Base-by-base conservation (phyloP, 192 early-diverging fungal species). In the Coemansia sp. region DNA sequence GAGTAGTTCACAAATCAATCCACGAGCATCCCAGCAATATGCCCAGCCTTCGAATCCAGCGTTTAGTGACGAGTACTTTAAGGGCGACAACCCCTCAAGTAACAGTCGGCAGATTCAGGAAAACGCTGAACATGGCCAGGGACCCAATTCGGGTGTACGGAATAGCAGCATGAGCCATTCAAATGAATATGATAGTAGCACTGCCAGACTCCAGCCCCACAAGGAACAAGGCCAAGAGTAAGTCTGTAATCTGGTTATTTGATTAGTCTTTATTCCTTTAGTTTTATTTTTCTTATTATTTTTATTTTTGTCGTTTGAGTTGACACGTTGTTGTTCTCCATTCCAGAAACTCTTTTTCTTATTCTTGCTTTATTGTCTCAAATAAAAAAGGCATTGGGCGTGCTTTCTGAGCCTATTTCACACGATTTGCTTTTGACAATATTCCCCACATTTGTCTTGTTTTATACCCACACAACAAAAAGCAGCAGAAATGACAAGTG, bases 41-140 rank as follows among this genome's bases (percentile, higher is more conserved):
- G 54, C 15, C 13, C 40, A 59, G 4, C 32, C 66, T 37, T 59
- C 56, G n/a, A 22, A 59, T n/a, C 56, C 57, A 9, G 45, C 72
- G 12, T 73, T 67, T 61, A 68, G 66, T 8, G 72, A 66, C 3
- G 72, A 73, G 49, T 73, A 73, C 55, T 73, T 73, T 45, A 72
- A 62, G 7, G 32, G 39, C 26, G 26, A 41, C 40, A 40, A 51
- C 15, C 49, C 51, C 12, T 57, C 40, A 46, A 54, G 66, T 21
- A 48, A 41, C 22, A 67, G 52, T 16, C 26, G 43, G n/a, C 71
- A 62, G 42, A 18, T 32, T 9, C 55, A 56, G 26, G 22, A 36
- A 12, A 19, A 37, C 9, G 32, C 55, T 12, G 36, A 12, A 10
- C 21, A 37, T 32, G 37, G 22, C 26, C 43, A 8, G 5, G 47